phyloP scores from a whole-genome alignment of 2,329 filamentous ascomycete genomes.

The Aureobasidium sp. region DNA sequence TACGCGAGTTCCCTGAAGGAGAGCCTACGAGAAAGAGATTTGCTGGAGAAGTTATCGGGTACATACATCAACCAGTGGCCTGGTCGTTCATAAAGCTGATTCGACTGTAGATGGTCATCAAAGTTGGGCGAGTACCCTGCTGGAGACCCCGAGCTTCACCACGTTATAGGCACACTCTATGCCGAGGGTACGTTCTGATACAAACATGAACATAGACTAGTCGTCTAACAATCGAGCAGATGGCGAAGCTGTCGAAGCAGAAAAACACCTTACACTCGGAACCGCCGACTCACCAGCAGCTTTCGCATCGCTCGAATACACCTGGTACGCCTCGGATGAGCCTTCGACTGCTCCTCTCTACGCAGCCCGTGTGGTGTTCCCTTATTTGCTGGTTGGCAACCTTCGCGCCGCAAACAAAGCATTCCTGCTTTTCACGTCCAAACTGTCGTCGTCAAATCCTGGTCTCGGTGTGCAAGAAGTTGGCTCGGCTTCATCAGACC shows the following conservation, averaged over 20 bases:
- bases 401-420: constrained; percentile 79
- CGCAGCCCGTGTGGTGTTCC: constrained; percentile 76
- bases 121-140: constrained; percentile 81
- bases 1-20: constrained; percentile 69
- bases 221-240: constrained; percentile 37
- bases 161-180: constrained; percentile 78
- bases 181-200: constrained; percentile 52
- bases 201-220: neutral
- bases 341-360: constrained; percentile 82
- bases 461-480: constrained; percentile 72
- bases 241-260: constrained; percentile 86
- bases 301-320: constrained; percentile 76
- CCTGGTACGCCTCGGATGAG: constrained; percentile 87
- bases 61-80: constrained; percentile 27
- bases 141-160: constrained; percentile 89
- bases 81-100: neutral
- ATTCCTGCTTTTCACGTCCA: constrained; percentile 65
- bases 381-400: constrained; percentile 86
- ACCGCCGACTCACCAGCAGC: constrained; percentile 80
- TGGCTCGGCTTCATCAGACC: constrained; percentile 61
- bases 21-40: constrained; percentile 94
- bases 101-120: constrained; percentile 60
- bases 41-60: constrained; percentile 74
- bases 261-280: constrained; percentile 79
- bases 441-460: constrained; percentile 50